Evolutionary conservation across 2,329 filamentous ascomycete species (phyloP).

Genomic region (Fusarium beomiforme): DNA sequence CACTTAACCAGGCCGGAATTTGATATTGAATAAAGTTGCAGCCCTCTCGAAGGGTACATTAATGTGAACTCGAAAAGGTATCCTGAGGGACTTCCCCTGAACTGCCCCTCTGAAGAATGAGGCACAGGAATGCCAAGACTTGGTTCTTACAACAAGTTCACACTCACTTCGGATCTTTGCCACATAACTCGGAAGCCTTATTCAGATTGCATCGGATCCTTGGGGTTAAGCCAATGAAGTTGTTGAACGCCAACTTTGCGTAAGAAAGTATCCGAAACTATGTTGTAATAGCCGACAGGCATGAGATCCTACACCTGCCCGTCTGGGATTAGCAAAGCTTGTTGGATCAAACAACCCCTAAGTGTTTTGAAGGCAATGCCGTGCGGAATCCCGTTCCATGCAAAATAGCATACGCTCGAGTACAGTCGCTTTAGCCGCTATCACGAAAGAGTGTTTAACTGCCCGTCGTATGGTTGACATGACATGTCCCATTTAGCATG

Average conservation of each 20-base stretch:
- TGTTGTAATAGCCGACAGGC: neutral
- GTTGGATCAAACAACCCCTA: rapidly evolving
- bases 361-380: rapidly evolving
- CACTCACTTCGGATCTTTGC: rapidly evolving
- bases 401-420: rapidly evolving
- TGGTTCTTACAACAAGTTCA: neutral
- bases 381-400: neutral
- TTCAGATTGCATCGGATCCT: rapidly evolving
- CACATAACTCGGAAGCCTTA: neutral
- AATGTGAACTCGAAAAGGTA: no score
- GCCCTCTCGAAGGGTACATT: neutral
- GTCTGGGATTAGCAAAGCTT: neutral
- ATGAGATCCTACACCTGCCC: neutral
- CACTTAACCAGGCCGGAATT: no score
- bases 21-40: neutral
- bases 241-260: rapidly evolving
- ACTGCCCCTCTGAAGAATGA: rapidly evolving
- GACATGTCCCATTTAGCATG: no score
- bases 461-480: rapidly evolving
- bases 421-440: rapidly evolving
- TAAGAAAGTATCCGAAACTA: neutral
- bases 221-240: neutral
- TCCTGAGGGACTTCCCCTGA: neutral
- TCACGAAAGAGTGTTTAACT: rapidly evolving
- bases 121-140: neutral